Percentiles rank a stretch among this genome's conserved stretches.
Conservation (phyloP, 1,284 basidiomycete genomes). For the Puccinia polysora region DNA sequence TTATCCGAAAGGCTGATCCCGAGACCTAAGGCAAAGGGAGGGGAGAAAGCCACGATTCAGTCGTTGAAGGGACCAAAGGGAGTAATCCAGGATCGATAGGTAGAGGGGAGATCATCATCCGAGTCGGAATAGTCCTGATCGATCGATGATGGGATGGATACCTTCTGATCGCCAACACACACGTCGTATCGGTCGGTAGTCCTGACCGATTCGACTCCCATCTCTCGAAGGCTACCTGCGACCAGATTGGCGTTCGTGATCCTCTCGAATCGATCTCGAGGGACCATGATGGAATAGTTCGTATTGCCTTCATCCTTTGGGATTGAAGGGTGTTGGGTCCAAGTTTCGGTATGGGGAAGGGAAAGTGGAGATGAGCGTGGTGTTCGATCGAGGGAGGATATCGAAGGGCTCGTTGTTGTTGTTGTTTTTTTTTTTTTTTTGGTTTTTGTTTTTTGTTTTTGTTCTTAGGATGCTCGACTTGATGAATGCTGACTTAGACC, state of each 20-base stretch:
- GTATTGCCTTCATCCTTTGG: slow-evolving; percentile 96
- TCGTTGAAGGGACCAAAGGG: too few species aligned
- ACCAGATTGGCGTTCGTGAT: slow-evolving; percentile 73
- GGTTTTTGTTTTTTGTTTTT: too few species aligned
- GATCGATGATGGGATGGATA: too few species aligned
- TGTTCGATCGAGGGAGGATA: background rate
- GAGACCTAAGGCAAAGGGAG: slow-evolving; percentile 66
- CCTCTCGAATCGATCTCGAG: slow-evolving; percentile 74
- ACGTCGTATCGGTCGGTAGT: slow-evolving; percentile 91
- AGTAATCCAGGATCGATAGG: too few species aligned
- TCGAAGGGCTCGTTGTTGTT: too few species aligned
- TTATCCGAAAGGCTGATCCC: slow-evolving; percentile 95
- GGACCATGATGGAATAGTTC: slow-evolving; percentile 90
- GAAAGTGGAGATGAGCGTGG: slow-evolving; percentile 1
- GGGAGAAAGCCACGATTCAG: background rate
- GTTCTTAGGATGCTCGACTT: too few species aligned
- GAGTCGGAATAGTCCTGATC: too few species aligned
- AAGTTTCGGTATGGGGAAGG: background rate
- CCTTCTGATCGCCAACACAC: slow-evolving; percentile 75
- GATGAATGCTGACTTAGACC: too few species aligned
- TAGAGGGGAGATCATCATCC: too few species aligned
- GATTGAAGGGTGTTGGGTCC: background rate
- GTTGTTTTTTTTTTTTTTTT: background rate
- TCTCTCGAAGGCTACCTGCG: slow-evolving; percentile 68
- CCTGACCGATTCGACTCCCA: slow-evolving; percentile 64